A percentile compares a stretch with the other conserved stretches of the same genome.
Conservation (phyloP, 176 grass and related monocot genomes). For the Pontederia crassipes region DNA sequence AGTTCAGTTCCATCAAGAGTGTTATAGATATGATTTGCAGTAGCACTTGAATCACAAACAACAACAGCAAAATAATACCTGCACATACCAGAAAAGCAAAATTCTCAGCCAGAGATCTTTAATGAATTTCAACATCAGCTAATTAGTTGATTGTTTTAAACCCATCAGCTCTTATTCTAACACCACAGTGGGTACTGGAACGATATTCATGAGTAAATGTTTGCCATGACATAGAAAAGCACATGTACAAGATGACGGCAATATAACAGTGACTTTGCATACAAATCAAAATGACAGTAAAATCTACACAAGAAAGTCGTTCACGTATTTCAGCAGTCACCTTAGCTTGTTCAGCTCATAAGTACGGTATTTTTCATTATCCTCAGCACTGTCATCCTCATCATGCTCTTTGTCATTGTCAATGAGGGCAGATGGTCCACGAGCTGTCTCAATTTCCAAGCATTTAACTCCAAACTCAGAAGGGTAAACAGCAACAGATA, state of each 20-base stretch:
- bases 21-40: constrained; percentile 77
- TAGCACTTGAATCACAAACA: constrained; percentile 70
- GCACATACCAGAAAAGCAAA: constrained; percentile 14
- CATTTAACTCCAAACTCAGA: constrained; percentile 82
- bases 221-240: no score
- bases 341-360: constrained; percentile 90
- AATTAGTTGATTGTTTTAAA: no score
- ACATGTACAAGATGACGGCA: no score
- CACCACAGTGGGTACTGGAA: no score
- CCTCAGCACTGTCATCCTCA: constrained; percentile 27
- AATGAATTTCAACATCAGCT: no score
- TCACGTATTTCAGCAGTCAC: constrained; percentile 28
- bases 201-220: no score
- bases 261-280: no score
- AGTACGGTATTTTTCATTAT: constrained; percentile 58
- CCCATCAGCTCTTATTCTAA: no score
- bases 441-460: constrained; percentile 65
- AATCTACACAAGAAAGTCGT: background rate
- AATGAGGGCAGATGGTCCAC: constrained; percentile 53
- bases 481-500: constrained; percentile 62
- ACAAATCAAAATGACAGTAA: background rate
- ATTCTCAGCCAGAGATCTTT: no score
- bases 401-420: constrained; percentile 11
- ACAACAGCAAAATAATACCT: constrained; percentile 91
- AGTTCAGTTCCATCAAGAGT: constrained; percentile 74